Base-by-base conservation (phyloP, 1,139 yeast species). In the Saccharomyces hybrid region DNA sequence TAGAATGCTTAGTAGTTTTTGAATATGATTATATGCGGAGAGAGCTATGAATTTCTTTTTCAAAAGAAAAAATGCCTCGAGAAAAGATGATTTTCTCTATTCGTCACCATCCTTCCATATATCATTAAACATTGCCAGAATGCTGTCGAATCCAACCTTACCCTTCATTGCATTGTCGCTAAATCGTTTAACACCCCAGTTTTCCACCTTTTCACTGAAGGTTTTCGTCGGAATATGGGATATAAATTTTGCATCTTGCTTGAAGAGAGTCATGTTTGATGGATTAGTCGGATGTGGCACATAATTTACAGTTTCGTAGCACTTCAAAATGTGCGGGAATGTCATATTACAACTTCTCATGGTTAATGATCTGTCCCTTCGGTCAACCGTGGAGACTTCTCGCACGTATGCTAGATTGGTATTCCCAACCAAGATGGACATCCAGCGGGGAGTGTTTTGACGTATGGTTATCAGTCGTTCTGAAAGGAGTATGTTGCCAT, bases 401-500 rank as follows among this genome's bases (percentile, higher is more conserved):
- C 98, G 79, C 9, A 93, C 96, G 66, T 84, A 89, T 32, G 95
- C 86, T 52, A 78, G 78, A 56, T 84, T 84, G 46, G 79, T 78
- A 2, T 88, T 86, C 3, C 97, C 97, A 11, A 89, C 86, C 23
- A 91, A 62, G 56, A 78, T 77, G 56, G 82, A 72, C 41, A 93
- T 70, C 98, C 98, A 93, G 47, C 73, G 69, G 0, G 99, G 99
- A 46, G 91, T 84, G 8, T 88, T 78, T 69, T 93, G 99, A 62
- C 87, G 81, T 70, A 96, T 88, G 1, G 96, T 93, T 60, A 93
- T 88, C 53, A 93, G 76, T 58, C 99, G 77, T 71, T 93, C 98
- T 0, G 97, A 86, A 29, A 86, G 78, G 52, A 93, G 75, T 0
- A 81, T 76, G 23, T 82, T 79, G 1, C 80, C 78, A 7, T 70